Conservation (phyloP, 768 basidiomycete genomes). For the Lyophyllum atratum region DNA sequence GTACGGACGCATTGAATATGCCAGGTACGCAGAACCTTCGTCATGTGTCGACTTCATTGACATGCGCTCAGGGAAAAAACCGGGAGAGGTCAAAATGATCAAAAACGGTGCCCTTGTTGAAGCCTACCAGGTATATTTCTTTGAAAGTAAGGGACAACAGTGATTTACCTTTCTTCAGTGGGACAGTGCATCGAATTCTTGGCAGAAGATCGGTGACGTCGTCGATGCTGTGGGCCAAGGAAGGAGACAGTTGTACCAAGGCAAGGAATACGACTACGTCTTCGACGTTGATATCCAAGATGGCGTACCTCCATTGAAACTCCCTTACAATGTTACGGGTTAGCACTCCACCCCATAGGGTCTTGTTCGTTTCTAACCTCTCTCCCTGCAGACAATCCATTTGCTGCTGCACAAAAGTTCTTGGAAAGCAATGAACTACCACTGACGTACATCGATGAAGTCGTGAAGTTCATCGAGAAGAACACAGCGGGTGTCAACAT, state of each 20-base stretch:
- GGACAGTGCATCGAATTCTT: constrained; percentile 65
- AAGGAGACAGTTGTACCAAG: constrained; percentile 90
- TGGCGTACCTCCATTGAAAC: constrained; percentile 87
- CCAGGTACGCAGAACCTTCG: constrained; percentile 55
- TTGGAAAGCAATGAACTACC: constrained; percentile 83
- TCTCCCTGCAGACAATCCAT: constrained; percentile 77
- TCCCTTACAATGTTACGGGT: constrained; percentile 93
- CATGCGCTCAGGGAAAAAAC: constrained; percentile 69
- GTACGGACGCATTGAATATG: constrained; percentile 71
- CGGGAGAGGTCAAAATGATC: constrained; percentile 93
- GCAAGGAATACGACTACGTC: constrained; percentile 98
- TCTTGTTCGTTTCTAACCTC: not conserved
- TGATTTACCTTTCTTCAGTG: constrained; percentile 53
- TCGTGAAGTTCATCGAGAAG: constrained; percentile 92
- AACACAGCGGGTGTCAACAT: constrained; percentile 81
- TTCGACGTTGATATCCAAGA: constrained; percentile 97
- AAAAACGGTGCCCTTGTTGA: constrained; percentile 80
- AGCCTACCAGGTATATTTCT: constrained; percentile 70
- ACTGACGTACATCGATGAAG: constrained; percentile 79
- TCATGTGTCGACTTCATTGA: not conserved
- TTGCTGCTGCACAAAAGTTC: constrained; percentile 86
- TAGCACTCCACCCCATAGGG: constrained; percentile 18
- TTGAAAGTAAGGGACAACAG: not conserved
- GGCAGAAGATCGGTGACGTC: constrained; percentile 96
- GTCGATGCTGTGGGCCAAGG: constrained; percentile 91